Evolutionary conservation across 495 filamentous ascomycete species (phyloP).

Genomic region (Trichoderma virens): DNA sequence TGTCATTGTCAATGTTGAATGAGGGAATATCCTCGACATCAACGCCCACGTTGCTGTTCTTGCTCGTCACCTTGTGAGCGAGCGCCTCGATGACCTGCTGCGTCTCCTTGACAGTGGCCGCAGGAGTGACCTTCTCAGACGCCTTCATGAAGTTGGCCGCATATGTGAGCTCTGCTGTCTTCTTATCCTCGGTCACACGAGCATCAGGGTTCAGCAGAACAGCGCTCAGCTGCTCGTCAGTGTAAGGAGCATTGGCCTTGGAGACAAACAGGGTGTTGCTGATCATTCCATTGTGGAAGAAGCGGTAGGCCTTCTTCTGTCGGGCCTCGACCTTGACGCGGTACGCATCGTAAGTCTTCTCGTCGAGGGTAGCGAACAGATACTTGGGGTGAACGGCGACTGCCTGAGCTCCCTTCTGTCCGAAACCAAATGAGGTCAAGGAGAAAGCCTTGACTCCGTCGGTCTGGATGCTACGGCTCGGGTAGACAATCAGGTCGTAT

Average conservation of each 20-base stretch:
- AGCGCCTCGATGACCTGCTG: slow-evolving; percentile 70
- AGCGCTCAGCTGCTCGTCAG: slow-evolving; percentile 71
- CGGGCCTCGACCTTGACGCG: slow-evolving; percentile 78
- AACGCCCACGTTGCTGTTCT: slow-evolving; percentile 79
- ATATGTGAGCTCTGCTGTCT: slow-evolving; percentile 68
- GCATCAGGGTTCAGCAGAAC: slow-evolving; percentile 95
- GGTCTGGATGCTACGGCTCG: slow-evolving; percentile 89
- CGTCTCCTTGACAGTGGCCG: slow-evolving; percentile 48
- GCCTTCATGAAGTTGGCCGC: slow-evolving; percentile 54
- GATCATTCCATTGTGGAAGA: slow-evolving; percentile 94
- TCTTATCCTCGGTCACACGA: slow-evolving; percentile 77
- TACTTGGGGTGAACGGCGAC: slow-evolving; percentile 96
- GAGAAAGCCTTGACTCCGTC: slow-evolving; percentile 98
- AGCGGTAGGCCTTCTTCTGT: slow-evolving; percentile 97
- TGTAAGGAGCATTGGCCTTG: slow-evolving; percentile 85
- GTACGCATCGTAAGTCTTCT: slow-evolving; percentile 74
- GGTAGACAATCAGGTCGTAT: slow-evolving; percentile 97
- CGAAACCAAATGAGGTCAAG: slow-evolving; percentile 98
- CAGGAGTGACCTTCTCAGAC: slow-evolving; percentile 32
- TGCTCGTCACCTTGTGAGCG: slow-evolving; percentile 59
- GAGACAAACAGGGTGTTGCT: slow-evolving; percentile 96
- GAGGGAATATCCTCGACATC: slow-evolving; percentile 81
- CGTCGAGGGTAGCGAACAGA: slow-evolving; percentile 88
- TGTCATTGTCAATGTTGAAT: slow-evolving; percentile 86
- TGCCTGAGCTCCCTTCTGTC: slow-evolving; percentile 95